Percentiles rank a stretch among this genome's conserved stretches.
These are phyloP conservation scores for Raddia distichophylla DNA, from an alignment of 176 grass and related monocot genomes.

Conservation along the genomic window DNA sequence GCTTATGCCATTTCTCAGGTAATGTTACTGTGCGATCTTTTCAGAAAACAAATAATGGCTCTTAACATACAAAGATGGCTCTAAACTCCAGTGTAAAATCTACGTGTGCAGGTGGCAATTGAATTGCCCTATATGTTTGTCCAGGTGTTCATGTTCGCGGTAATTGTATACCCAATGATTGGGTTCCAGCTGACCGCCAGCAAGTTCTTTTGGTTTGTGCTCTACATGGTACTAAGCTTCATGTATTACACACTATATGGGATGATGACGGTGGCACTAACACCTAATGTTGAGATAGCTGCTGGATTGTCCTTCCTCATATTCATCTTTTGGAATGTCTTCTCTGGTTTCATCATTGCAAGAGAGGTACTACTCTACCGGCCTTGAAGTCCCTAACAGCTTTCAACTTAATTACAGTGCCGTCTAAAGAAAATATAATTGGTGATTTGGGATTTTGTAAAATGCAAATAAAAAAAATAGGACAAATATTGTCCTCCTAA, in stretches of 20 bases:
- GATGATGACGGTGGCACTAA: constrained; percentile 73
- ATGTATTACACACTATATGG: constrained; percentile 62
- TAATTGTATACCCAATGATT: constrained; percentile 64
- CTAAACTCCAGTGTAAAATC: background rate
- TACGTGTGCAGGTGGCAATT: constrained; percentile 44
- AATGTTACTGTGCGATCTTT: background rate
- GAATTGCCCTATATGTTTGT: constrained; percentile 58
- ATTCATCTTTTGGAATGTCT: constrained; percentile 65
- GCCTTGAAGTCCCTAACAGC: background rate
- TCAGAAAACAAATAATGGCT: background rate
- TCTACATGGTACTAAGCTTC: constrained; percentile 64
- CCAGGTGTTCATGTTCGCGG: constrained; percentile 45
- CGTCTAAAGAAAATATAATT: too few relatives aligned
- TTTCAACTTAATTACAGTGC: background rate
- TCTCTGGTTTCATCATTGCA: constrained; percentile 67
- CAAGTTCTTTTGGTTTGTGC: constrained; percentile 65
- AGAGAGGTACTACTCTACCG: constrained; percentile 43
- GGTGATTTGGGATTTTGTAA: too few relatives aligned
- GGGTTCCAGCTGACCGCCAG: constrained; percentile 48
- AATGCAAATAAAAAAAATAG: too few relatives aligned
- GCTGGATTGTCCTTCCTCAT: constrained; percentile 59
- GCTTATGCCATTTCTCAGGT: constrained; percentile 52
- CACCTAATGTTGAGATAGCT: constrained; percentile 67
- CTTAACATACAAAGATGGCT: background rate
- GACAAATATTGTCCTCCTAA: too few relatives aligned